Percentiles rank a stretch among this genome's conserved stretches.
These are phyloP conservation scores for Dillenia turbinata DNA, from an alignment of 164 flowering plant genomes.

Conservation along the genomic window DNA sequence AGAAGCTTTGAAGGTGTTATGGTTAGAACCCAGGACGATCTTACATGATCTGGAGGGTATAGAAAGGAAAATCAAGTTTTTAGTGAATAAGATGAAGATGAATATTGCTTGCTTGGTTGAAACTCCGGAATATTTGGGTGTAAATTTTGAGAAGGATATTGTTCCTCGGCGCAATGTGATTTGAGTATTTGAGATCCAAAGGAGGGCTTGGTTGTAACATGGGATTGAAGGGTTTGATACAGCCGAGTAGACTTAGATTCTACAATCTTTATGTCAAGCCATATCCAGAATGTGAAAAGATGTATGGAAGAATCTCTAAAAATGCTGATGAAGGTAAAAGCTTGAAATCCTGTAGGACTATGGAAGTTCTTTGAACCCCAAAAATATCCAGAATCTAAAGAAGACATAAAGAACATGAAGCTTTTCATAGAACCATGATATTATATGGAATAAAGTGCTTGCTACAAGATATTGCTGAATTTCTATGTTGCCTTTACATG, in stretches of 20 bases:
- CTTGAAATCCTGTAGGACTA: constrained; percentile 41
- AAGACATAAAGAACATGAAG: constrained; percentile 43
- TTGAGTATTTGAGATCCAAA: constrained; percentile 60
- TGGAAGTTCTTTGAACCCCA: constrained; percentile 62
- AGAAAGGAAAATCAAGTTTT: constrained; percentile 69
- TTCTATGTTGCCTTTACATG: too few relatives aligned
- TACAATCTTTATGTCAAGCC: constrained; percentile 91
- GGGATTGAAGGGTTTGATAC: constrained; percentile 55
- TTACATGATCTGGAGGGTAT: constrained; percentile 51
- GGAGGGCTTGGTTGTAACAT: constrained; percentile 68
- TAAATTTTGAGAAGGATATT: constrained; percentile 76
- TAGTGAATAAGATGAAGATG: constrained; percentile 39
- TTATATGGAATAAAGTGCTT: background rate
- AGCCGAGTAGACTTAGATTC: constrained; percentile 60
- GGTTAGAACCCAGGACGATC: constrained; percentile 71
- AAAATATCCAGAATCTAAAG: constrained; percentile 24
- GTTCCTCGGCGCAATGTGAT: constrained; percentile 76
- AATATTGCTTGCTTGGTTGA: constrained; percentile 44
- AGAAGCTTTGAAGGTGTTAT: constrained; percentile 68
- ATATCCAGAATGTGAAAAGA: constrained; percentile 77
- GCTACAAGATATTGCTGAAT: too few relatives aligned
- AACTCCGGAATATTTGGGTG: constrained; percentile 84
- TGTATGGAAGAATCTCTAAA: constrained; percentile 26
- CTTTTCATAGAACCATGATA: constrained; percentile 30
- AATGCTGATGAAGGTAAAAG: constrained; percentile 19